phyloP scores from a whole-genome alignment of 2,329 filamentous ascomycete species.

The Capronia americana region DNA sequence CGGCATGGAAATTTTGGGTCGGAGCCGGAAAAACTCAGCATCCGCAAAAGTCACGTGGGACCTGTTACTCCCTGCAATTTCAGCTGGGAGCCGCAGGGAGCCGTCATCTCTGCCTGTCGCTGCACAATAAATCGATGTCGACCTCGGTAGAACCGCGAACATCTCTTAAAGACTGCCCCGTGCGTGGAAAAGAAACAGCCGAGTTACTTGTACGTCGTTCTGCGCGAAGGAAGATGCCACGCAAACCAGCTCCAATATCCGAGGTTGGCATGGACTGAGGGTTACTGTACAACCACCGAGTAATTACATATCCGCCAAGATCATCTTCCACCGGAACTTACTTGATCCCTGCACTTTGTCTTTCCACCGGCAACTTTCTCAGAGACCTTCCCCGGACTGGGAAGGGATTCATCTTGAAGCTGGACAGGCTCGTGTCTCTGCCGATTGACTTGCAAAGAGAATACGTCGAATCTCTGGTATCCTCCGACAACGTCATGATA shows the following conservation, averaged over 20 bases:
- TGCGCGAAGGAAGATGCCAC: background rate
- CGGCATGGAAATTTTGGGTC: constrained; percentile 17
- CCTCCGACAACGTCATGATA: constrained; percentile 64
- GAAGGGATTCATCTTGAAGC: constrained; percentile 6
- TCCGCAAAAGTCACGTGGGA: constrained; percentile 13
- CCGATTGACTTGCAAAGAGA: constrained; percentile 58
- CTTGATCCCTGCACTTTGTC: background rate
- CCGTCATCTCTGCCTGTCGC: background rate
- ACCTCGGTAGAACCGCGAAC: background rate
- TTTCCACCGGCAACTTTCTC: constrained; percentile 12
- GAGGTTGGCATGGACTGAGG: background rate
- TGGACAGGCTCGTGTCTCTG: constrained; percentile 46
- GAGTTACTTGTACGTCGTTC: background rate
- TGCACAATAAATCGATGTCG: background rate
- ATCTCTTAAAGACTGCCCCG: background rate
- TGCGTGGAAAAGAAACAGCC: background rate
- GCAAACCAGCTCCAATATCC: background rate
- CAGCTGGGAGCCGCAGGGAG: too few relatives aligned
- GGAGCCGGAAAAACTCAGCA: constrained; percentile 2
- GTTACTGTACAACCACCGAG: background rate
- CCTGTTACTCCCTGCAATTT: background rate
- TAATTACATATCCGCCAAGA: background rate
- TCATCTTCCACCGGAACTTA: constrained; percentile 20
- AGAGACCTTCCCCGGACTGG: background rate
- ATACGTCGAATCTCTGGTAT: constrained; percentile 63